Percentiles rank a stretch among this genome's conserved stretches.
Conservation (phyloP, 768 basidiomycete genomes). For the Leucocoprinus birnbaumii region DNA sequence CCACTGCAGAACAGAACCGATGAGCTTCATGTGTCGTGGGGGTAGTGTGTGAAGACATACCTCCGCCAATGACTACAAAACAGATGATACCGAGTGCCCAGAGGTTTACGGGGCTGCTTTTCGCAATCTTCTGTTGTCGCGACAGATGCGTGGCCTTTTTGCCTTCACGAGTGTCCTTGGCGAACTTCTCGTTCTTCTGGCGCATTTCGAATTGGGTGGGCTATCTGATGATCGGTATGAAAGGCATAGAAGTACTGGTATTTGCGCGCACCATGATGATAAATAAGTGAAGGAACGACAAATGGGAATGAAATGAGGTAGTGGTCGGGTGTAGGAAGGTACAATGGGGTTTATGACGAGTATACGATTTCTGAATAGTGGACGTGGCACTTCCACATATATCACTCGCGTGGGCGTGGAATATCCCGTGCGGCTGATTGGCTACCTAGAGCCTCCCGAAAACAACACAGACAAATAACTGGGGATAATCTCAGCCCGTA, state of each 20-base stretch:
- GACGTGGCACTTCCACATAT: conserved; percentile 24
- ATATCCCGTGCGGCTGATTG: no score
- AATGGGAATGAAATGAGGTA: conserved; percentile 12
- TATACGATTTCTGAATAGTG: conserved; percentile 9
- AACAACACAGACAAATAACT: background rate
- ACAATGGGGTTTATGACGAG: conserved; percentile 3
- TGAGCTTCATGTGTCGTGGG: background rate
- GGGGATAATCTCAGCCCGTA: background rate
- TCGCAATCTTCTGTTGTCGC: conserved; percentile 65
- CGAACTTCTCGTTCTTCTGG: conserved; percentile 79
- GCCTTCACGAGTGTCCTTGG: conserved; percentile 65
- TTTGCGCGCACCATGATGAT: conserved; percentile 24
- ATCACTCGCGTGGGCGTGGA: background rate
- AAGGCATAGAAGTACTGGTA: background rate
- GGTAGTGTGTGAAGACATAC: conserved; percentile 35
- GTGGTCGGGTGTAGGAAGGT: conserved; percentile 11
- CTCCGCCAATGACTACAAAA: conserved; percentile 81
- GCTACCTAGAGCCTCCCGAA: conserved; percentile 1
- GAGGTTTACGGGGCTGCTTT: conserved; percentile 70
- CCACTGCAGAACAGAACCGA: conserved; percentile 38
- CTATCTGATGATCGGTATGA: conserved; percentile 28
- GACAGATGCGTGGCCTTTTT: conserved; percentile 76
- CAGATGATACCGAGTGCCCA: conserved; percentile 74
- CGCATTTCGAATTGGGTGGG: conserved; percentile 84
- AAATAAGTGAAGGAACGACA: conserved; percentile 14